Base-by-base conservation (phyloP, 495 filamentous ascomycete genomes). In the Terfezia boudieri region DNA sequence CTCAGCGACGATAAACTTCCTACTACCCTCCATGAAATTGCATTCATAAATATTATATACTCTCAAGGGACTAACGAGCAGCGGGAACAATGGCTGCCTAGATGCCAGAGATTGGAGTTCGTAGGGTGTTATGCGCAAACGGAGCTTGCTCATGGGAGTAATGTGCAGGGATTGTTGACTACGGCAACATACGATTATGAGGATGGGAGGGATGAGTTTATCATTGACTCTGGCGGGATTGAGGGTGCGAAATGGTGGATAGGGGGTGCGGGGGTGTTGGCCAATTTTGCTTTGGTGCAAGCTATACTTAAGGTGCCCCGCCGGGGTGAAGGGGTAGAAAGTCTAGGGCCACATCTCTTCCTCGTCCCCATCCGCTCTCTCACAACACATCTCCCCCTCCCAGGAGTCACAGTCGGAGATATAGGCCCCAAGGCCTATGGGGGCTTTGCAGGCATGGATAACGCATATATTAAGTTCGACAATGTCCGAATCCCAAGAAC, bases 51-150 rank as follows among this genome's bases (percentile, higher is more conserved):
- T 4, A 83, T 80, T n/a, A 71, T 85, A 35, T 70, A 74, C 4
- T 78, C 79, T 56, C 82, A 84, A 69, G 76, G 77, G 35, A 82
- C 73, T 22, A 71, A 77, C 10, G 80, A 83, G 62, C 82, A 86
- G 63, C 74, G 77, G 56, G 73, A 79, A 58, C 69, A 77, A 37
- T 86, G 83, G 72, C 69, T 80, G 54, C 73, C 79, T 54, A 73
- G 67, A 17, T 81, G 81, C 4, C 62, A 74, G 51, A 71, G 75
- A 23, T 83, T 82, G 64, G 67, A 83, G 64, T 73, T 76, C 54
- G 77, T 84, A 55, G 82, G 82, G 53, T 84, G 81, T 60, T 86
- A 86, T 63, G 82, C 81, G 2, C 82, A 86, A 65, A 84, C 82
- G 0, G 82, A 86, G 62, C 60, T 86, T 17, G 81, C 82, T 12